Evolutionary conservation across 2,329 filamentous ascomycete species (phyloP).

Genomic region (Cyclaneusma minus): DNA sequence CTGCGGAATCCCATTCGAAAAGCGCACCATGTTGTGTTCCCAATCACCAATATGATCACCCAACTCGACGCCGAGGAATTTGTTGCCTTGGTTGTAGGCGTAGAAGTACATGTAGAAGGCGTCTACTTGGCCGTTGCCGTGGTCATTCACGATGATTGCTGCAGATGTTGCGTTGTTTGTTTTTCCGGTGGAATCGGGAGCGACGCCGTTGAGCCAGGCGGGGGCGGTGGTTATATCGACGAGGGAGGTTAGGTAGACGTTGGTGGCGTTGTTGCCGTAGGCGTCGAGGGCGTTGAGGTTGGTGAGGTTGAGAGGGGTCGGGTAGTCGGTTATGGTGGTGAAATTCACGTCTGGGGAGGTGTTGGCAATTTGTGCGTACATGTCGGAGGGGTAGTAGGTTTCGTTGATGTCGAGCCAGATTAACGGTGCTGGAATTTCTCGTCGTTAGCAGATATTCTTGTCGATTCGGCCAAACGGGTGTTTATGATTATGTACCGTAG

Average conservation of each 20-base stretch:
- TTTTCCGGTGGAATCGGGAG: slow-evolving; percentile 32
- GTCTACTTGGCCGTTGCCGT: slow-evolving; percentile 29
- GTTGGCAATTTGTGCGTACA: slow-evolving; percentile 27
- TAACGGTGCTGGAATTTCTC: slow-evolving; percentile 25
- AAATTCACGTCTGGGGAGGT: slow-evolving; percentile 28
- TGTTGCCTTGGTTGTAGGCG: slow-evolving; percentile 18
- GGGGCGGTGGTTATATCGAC: slow-evolving; percentile 29
- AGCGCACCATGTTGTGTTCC: slow-evolving; percentile 55
- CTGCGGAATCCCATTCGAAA: slow-evolving; percentile 35
- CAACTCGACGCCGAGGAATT: slow-evolving; percentile 15
- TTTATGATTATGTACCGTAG: slow-evolving; percentile 21
- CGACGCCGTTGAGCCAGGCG: slow-evolving; percentile 33
- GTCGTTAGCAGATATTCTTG: not conserved
- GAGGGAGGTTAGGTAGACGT: slow-evolving; percentile 31
- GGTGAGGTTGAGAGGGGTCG: slow-evolving; percentile 25
- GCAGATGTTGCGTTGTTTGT: slow-evolving; percentile 32
- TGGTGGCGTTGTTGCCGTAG: slow-evolving; percentile 21
- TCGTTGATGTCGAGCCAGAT: slow-evolving; percentile 33
- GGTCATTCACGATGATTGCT: slow-evolving; percentile 40
- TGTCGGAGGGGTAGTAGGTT: slow-evolving; percentile 31
- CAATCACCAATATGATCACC: slow-evolving; percentile 45
- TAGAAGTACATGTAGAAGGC: slow-evolving; percentile 21
- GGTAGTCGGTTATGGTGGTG: slow-evolving; percentile 19
- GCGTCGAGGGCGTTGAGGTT: slow-evolving; percentile 31
- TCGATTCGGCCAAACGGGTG: not conserved